Evolutionary conservation across 2,329 filamentous ascomycete genomes (phyloP).

Genomic region (Xylariaceae sp.): DNA sequence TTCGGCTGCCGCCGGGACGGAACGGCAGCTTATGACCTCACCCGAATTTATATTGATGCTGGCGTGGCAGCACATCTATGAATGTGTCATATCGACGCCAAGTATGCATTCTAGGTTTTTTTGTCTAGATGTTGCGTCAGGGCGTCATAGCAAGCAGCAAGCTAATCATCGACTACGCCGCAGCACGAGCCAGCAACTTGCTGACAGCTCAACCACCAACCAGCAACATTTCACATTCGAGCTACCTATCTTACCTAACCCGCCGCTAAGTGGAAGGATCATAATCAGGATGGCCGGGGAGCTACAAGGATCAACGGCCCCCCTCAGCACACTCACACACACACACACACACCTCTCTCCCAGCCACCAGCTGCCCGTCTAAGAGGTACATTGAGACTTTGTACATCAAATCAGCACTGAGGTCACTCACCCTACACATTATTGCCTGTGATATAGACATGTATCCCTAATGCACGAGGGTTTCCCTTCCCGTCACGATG

Average conservation of each 20-base stretch:
- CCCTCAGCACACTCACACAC: too few species aligned
- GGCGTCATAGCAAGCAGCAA: not conserved
- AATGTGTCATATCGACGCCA: not conserved
- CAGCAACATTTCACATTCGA: constrained; percentile 7
- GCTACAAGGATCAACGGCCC: constrained; percentile 4
- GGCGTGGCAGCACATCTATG: too few species aligned
- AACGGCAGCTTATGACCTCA: constrained; percentile 42
- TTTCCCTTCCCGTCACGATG: not conserved
- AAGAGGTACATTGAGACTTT: not conserved
- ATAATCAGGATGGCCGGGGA: not conserved
- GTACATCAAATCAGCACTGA: not conserved
- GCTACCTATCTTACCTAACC: constrained; percentile 30
- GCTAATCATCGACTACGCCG: constrained; percentile 3
- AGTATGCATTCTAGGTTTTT: constrained; percentile 2
- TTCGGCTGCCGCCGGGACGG: constrained; percentile 57
- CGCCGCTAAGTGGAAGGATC: constrained; percentile 22
- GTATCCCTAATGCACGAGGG: not conserved
- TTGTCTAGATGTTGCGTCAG: constrained; percentile 2
- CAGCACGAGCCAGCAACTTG: constrained; percentile 21
- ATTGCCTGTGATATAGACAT: not conserved
- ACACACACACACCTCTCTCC: constrained; percentile 7
- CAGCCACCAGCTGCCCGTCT: constrained; percentile 11
- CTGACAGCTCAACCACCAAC: constrained; percentile 13
- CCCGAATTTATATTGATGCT: not conserved
- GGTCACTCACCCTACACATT: not conserved